Evolutionary conservation across 345 rosid genomes (phyloP), one percentile per base, ranked within the genome.

Genomic region (Boechera retrofracta): DNA sequence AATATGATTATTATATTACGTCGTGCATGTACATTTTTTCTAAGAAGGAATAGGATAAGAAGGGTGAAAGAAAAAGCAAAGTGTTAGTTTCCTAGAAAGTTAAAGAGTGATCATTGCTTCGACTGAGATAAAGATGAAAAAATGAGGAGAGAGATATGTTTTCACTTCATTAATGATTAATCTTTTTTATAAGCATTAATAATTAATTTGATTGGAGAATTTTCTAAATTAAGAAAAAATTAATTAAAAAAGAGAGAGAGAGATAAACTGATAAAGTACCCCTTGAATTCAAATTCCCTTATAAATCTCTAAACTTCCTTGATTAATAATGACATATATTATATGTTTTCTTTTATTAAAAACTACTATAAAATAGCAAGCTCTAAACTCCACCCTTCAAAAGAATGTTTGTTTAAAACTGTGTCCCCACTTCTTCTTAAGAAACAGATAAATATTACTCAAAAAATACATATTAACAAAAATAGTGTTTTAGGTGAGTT

Each of bases 41-140:
- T 70, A 60, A 31, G 73, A 58, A 67, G 33, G 67, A 75, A 75
- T 1, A 75, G 52, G 51, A 55, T 33, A 18, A 64, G 41, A 71
- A 64, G 63, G 66, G 77, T 49, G 69, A 72, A 58, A 65, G 69
- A 49, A 72, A 77, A 72, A 78, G 67, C 69, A 72, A 65, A 78
- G 77, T 78, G 77, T 78, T 66, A 48, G 81, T 71, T 77, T 77
- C 81, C 77, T 77, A 77, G 77, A 64, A 77, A 77, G 81, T 71
- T 77, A 71, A 78, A 72, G 56, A 57, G 73, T 78, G 42, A 66
- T 78, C 68, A 78, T 78, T 78, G 81, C 73, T 78, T 65, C 48
- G 72, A 55, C 81, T 78, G 81, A 13, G 54, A 42, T 66, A 71
- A 49, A 49, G 72, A 64, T 35, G 52, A 54, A 68, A 71, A 42